Evolutionary conservation across 352 stramenopile species (phyloP).

Genomic region (Phytophthora hibernalis): DNA sequence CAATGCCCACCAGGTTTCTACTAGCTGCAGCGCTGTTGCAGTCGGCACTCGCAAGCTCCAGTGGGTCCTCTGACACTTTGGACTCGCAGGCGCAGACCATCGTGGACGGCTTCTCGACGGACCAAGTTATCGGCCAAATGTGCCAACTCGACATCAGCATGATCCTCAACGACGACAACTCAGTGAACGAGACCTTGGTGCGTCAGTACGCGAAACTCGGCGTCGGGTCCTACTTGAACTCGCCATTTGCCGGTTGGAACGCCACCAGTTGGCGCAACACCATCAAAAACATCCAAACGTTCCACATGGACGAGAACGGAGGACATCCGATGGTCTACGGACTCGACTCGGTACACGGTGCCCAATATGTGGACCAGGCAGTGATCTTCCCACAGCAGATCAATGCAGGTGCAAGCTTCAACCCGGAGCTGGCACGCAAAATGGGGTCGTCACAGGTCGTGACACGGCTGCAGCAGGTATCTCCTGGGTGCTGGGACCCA

Average conservation of each 20-base stretch:
- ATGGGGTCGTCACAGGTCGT: conserved; percentile 75
- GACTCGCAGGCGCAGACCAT: conserved; percentile 30
- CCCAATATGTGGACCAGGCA: conserved; percentile 82
- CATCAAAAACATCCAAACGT: conserved; percentile 73
- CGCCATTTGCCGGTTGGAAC: conserved; percentile 48
- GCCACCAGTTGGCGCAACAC: conserved; percentile 59
- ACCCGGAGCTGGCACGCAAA: conserved; percentile 57
- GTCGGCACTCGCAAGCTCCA: conserved; percentile 7
- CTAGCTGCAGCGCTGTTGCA: conserved; percentile 6
- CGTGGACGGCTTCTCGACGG: conserved; percentile 31
- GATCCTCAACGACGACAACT: conserved; percentile 54
- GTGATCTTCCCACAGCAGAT: conserved; percentile 91
- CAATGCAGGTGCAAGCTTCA: conserved; percentile 89
- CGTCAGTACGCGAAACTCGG: conserved; percentile 67
- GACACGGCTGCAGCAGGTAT: conserved; percentile 88
- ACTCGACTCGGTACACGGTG: conserved; percentile 89
- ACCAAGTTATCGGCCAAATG: conserved; percentile 87
- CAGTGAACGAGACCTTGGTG: conserved; percentile 31
- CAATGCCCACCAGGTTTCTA: conserved; percentile 14
- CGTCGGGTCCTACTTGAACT: conserved; percentile 90
- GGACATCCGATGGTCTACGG: conserved; percentile 81
- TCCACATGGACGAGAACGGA: conserved; percentile 66
- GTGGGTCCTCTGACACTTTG: conserved; percentile 6
- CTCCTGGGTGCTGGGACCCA: conserved; percentile 87
- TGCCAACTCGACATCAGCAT: conserved; percentile 87